Evolutionary conservation across 441 rosid genomes (phyloP).

Genomic region (Gossypium schwendimanii): DNA sequence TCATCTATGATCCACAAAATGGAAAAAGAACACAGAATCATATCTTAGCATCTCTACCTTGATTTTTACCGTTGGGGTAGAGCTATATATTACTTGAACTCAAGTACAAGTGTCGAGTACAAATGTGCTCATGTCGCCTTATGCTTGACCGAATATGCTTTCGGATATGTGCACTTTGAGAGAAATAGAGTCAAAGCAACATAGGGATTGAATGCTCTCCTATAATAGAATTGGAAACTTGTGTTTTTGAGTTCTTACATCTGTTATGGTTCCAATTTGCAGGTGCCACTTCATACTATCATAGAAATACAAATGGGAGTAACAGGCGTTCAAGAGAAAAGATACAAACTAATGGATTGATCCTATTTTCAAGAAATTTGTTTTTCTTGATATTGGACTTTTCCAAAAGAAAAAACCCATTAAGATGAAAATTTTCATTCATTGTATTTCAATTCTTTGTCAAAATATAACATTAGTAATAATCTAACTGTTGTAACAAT

Average conservation of each 20-base stretch:
- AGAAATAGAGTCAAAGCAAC: too few species aligned
- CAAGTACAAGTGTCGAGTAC: not conserved
- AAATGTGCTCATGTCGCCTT: not conserved
- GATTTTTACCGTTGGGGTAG: not conserved
- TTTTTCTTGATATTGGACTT: not conserved
- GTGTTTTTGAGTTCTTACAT: not conserved
- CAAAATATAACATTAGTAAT: conserved; percentile 5
- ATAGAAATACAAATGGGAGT: conserved; percentile 99
- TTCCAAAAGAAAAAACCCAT: not conserved
- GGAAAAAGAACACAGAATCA: not conserved
- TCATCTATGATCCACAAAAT: not conserved
- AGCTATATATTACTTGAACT: not conserved
- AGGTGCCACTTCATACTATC: conserved; percentile 96
- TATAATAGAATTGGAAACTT: not conserved
- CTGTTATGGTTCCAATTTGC: conserved; percentile 16
- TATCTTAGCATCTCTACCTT: not conserved
- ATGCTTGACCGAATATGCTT: not conserved
- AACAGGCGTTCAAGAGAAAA: conserved; percentile 93
- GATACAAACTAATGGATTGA: conserved; percentile 97
- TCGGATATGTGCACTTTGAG: not conserved
- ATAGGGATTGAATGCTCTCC: not conserved
- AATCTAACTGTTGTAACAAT: not conserved
- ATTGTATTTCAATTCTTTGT: conserved; percentile 11
- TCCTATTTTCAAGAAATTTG: not conserved
- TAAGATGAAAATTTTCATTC: conserved; percentile 3